Evolutionary conservation across 192 early-diverging fungal species (phyloP).

Genomic region (Funneliformis mosseae): DNA sequence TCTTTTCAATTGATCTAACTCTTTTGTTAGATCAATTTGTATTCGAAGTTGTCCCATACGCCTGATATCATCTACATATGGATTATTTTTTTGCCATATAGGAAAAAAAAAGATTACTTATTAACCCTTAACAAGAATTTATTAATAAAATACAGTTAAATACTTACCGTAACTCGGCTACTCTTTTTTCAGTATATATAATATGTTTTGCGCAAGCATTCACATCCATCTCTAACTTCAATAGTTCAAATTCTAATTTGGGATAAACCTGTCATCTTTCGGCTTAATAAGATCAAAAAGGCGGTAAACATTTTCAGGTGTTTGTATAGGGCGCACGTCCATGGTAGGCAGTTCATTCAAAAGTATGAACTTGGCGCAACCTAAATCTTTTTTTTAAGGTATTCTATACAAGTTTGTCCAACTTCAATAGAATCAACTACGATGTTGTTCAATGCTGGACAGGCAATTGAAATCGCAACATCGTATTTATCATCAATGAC

Average conservation of each 20-base stretch:
- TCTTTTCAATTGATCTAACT: constrained; percentile 55
- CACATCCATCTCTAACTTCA: constrained; percentile 77
- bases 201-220: constrained; percentile 41
- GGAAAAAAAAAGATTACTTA: too few species aligned
- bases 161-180: too few species aligned
- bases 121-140: too few species aligned
- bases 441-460: constrained; percentile 80
- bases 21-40: constrained; percentile 50
- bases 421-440: constrained; percentile 87
- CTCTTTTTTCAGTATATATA: too few species aligned
- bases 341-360: constrained; percentile 50
- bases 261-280: constrained; percentile 69
- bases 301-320: constrained; percentile 79
- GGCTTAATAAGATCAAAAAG: constrained; percentile 89
- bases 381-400: constrained; percentile 77
- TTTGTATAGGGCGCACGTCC: constrained; percentile 54
- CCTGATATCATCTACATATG: too few species aligned
- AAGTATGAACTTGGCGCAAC: constrained; percentile 66
- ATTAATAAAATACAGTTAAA: too few species aligned
- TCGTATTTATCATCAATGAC: constrained; percentile 93
- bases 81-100: too few species aligned
- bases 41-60: constrained; percentile 52
- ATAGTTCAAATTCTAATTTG: constrained; percentile 59
- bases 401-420: constrained; percentile 88
- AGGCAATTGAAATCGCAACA: constrained; percentile 91